Evolutionary conservation across 345 rosid genomes (phyloP), one percentile per base, ranked within the genome.

Genomic region (Eucalyptus erythrocorys): DNA sequence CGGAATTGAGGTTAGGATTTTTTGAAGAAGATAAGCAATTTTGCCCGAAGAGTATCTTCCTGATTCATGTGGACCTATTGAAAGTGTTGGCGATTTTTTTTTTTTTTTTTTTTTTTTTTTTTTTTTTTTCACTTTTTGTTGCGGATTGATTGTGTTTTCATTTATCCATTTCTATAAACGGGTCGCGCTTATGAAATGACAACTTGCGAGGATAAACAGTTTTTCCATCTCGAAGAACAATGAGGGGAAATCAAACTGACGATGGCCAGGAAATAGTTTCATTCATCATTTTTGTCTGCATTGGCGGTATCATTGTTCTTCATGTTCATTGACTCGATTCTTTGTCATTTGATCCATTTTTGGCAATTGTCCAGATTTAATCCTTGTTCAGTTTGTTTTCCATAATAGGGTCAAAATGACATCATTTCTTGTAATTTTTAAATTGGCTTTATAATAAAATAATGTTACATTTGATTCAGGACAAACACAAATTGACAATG

Each of bases 41-140:
- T 24, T 24, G 0, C 13, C 6, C 13, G 5, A 55, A 55, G 3
- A 55, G 0, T 10, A 0, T 24, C 30, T 55, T 55, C 13, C 6
- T 13, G 61, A 55, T 55, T 55, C 30, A 24, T 4, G 30, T 55
- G 30, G 13, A 24, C 13, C 13, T 55, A 55, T 53, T 21, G 57
- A 21, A 17, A 0, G 2, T 53, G 57, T 51, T 51, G 24, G 55
- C 6, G 55, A 51, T 21, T 53, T 53, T 50, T 50, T 3, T 50
- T 50, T 17, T 3, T 50, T 50, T 17, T 3, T 50, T 50, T 17
- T 21, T 53, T 53, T 50, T 50, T 21, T 53, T 53, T 50, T 50
- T 21, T 53, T 53, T 50, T 50, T 3, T 50, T 50, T 17, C 55
- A 50, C 55, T 17, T 50, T 50, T 50, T 50, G 55, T 50, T 51